Conservation (phyloP, 768 basidiomycete genomes). For the Calocybe indica region DNA sequence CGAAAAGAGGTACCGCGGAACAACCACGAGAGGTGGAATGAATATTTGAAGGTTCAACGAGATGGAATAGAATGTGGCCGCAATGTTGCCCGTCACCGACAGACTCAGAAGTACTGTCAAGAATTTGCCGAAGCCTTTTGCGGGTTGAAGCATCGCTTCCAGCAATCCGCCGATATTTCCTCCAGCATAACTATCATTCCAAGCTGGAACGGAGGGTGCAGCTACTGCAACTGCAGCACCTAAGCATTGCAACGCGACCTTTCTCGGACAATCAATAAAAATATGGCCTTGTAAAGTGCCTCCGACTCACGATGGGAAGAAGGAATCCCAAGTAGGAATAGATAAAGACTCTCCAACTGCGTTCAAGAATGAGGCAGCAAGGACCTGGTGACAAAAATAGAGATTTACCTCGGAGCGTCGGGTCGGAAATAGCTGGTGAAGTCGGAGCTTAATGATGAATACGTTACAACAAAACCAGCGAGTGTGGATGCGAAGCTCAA, state of each 20-base stretch:
- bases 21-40: constrained; percentile 46
- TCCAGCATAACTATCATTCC: constrained; percentile 51
- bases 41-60: constrained; percentile 69
- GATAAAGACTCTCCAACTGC: constrained; percentile 56
- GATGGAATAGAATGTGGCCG: constrained; percentile 78
- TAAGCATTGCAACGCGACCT: constrained; percentile 37
- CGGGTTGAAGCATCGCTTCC: constrained; percentile 64
- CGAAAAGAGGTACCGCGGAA: constrained; percentile 78
- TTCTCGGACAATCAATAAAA: neutral
- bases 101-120: constrained; percentile 76
- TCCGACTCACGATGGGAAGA: constrained; percentile 41
- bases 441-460: constrained; percentile 56
- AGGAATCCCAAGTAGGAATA: constrained; percentile 69
- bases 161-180: constrained; percentile 69
- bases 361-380: neutral
- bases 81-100: constrained; percentile 77
- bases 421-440: constrained; percentile 68
- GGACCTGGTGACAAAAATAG: neutral
- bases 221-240: constrained; percentile 67
- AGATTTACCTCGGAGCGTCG: constrained; percentile 46
- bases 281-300: neutral
- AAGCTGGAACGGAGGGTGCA: constrained; percentile 48
- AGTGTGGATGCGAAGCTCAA: constrained; percentile 65
- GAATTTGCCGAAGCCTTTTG: constrained; percentile 71
- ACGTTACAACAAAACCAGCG: constrained; percentile 71